These are phyloP conservation scores for Delonix regia DNA, from an alignment of 306 rosid genomes.

Conservation along the genomic window DNA sequence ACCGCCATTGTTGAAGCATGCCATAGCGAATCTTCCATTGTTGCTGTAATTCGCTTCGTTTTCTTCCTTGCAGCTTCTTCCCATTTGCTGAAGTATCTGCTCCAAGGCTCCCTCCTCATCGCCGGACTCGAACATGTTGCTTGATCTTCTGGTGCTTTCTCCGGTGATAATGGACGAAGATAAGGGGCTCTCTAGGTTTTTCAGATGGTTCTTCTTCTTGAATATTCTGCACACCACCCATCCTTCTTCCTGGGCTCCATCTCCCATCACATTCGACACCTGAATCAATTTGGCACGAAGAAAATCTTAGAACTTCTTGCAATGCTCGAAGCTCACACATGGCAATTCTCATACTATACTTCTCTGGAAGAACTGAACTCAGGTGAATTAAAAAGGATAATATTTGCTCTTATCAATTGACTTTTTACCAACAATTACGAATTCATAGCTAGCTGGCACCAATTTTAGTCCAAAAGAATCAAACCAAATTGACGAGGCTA, in stretches of 20 bases:
- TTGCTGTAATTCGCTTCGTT: conserved; percentile 33
- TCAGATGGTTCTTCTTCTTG: conserved; percentile 83
- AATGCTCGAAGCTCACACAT: background rate
- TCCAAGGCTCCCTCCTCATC: conserved; percentile 71
- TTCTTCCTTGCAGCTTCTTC: conserved; percentile 75
- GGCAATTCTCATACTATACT: background rate
- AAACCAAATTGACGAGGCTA: background rate
- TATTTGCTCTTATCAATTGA: too few species aligned
- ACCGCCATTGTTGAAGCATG: conserved; percentile 8
- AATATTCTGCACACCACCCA: conserved; percentile 98
- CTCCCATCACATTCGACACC: conserved; percentile 64
- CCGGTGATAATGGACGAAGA: conserved; percentile 38
- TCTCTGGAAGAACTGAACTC: too few species aligned
- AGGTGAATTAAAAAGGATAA: too few species aligned
- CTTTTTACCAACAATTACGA: background rate
- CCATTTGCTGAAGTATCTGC: conserved; percentile 75
- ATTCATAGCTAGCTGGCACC: background rate
- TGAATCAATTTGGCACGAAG: conserved; percentile 4
- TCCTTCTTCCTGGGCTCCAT: conserved; percentile 74
- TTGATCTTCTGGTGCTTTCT: conserved; percentile 49
- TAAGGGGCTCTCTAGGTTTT: conserved; percentile 67
- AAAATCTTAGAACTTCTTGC: background rate
- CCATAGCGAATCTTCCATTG: conserved; percentile 18
- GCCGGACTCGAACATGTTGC: conserved; percentile 51
- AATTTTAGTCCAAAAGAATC: background rate